phyloP scores from a whole-genome alignment of 1,284 basidiomycete species.

The Rhodotorula sp. region DNA sequence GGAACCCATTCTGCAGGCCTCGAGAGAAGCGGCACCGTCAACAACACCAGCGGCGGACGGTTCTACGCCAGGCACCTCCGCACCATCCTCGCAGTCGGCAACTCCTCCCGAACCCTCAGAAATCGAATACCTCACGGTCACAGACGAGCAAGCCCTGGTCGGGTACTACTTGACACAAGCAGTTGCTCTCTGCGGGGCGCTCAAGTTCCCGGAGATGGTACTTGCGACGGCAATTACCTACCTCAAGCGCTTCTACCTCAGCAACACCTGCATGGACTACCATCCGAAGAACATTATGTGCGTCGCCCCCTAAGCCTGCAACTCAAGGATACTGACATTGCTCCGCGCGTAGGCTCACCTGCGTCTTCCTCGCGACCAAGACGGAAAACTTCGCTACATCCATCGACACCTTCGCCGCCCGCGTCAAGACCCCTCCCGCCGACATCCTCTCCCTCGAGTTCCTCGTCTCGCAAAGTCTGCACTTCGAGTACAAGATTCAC shows the following conservation, averaged over 20 bases:
- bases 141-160: slow-evolving; percentile 84
- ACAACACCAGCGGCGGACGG: slow-evolving; percentile 2
- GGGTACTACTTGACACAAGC: slow-evolving; percentile 86
- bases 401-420: slow-evolving; percentile 70
- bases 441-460: slow-evolving; percentile 94
- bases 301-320: neutral
- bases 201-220: slow-evolving; percentile 85
- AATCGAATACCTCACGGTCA: slow-evolving; percentile 69
- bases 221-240: slow-evolving; percentile 89
- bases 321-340: no score
- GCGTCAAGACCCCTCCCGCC: slow-evolving; percentile 52
- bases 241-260: slow-evolving; percentile 94
- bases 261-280: slow-evolving; percentile 99
- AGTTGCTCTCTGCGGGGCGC: slow-evolving; percentile 74
- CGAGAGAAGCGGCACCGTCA: slow-evolving; percentile 37
- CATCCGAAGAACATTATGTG: slow-evolving; percentile 99
- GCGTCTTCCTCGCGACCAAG: slow-evolving; percentile 92
- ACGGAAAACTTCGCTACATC: slow-evolving; percentile 91
- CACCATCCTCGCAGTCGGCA: slow-evolving; percentile 1
- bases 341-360: slow-evolving; percentile 71
- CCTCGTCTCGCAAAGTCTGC: slow-evolving; percentile 85
- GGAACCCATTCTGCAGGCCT: no score
- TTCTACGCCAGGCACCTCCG: neutral
- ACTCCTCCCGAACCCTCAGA: slow-evolving; percentile 46
- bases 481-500: slow-evolving; percentile 90